phyloP scores from a whole-genome alignment of 2,329 filamentous ascomycete genomes.

The Nothopassalora personata region DNA sequence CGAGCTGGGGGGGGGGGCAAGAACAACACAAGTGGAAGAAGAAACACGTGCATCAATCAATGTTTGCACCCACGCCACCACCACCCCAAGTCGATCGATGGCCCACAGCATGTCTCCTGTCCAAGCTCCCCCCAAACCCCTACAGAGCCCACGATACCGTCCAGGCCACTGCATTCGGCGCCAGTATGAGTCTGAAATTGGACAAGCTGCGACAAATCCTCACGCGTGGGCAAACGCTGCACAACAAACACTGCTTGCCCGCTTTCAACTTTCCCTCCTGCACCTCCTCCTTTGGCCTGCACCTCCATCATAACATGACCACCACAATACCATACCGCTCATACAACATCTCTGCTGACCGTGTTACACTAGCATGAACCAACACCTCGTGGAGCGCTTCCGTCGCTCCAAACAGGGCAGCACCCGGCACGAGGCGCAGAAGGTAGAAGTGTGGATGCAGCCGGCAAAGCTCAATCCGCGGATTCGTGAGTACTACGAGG shows the following conservation, averaged over 20 bases:
- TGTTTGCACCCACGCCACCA: not conserved
- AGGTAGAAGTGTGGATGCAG: conserved; percentile 18
- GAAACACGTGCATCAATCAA: no score
- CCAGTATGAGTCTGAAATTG: not conserved
- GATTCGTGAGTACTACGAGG: conserved; percentile 27
- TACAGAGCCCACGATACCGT: not conserved
- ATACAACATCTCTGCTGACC: not conserved
- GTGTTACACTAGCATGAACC: conserved; percentile 23
- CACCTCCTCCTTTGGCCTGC: not conserved
- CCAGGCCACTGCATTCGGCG: not conserved
- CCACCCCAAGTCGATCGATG: no score
- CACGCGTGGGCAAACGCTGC: not conserved
- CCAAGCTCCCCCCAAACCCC: not conserved
- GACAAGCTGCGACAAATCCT: no score
- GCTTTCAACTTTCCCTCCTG: not conserved
- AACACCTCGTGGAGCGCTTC: conserved; percentile 28
- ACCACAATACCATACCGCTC: not conserved
- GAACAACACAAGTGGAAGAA: no score
- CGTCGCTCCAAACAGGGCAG: conserved; percentile 11
- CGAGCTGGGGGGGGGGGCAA: no score
- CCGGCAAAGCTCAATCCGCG: conserved; percentile 25
- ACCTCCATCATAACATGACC: not conserved
- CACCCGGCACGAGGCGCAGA: conserved; percentile 3
- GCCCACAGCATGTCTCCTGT: not conserved
- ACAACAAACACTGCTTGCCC: not conserved